Base-by-base conservation (phyloP, 208 protist genomes). In the Strigomonas culicis region DNA sequence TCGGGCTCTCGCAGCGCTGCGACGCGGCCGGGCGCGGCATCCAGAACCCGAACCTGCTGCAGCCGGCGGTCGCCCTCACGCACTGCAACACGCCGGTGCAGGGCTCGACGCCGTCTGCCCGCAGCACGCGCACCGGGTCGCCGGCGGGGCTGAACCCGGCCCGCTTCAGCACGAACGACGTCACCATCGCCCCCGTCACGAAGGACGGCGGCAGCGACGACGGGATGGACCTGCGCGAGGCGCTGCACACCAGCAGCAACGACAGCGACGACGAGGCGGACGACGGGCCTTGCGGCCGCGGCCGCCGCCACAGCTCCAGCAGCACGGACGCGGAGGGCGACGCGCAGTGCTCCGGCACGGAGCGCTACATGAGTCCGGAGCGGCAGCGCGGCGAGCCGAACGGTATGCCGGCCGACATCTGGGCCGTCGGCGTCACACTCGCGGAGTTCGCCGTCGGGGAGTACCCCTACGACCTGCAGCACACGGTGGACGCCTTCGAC, bases 341-440 rank as follows among this genome's bases (percentile, higher is more conserved):
- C n/a, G n/a, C n/a, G n/a, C 7, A 83, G 34, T 92, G 85, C 77
- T 90, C 80, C 13, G 92, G 92, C n/a, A 95, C 92, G 22, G 70
- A 86, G 32, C 79, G 84, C 63, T 97, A 97, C 68, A 97, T 97
- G 92, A 88, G 77, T 52, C 88, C 92, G 0, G 88, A 97, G 71
- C 76, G 92, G 50, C 86, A 94, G 56, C 79, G 80, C 22, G 89
- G 87, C 25, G 80, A 91, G 74, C 28, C 59, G 52, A 83, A 97
- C 67, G 84, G 86, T 30, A 84, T 80, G 62, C 75, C 87, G 24
- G 77, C 76, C 13, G 92, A 97, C 64, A 84, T 97, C 36, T 97
- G 92, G 89, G 87, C 92, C 11, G 78, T 95, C 28, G 92, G 92
- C 32, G 82, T 97, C 34, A 93, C 89, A 0, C 79, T 95, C 19